Conservation (phyloP, 805 yeast species). For the Yamadazyma laniorum region DNA sequence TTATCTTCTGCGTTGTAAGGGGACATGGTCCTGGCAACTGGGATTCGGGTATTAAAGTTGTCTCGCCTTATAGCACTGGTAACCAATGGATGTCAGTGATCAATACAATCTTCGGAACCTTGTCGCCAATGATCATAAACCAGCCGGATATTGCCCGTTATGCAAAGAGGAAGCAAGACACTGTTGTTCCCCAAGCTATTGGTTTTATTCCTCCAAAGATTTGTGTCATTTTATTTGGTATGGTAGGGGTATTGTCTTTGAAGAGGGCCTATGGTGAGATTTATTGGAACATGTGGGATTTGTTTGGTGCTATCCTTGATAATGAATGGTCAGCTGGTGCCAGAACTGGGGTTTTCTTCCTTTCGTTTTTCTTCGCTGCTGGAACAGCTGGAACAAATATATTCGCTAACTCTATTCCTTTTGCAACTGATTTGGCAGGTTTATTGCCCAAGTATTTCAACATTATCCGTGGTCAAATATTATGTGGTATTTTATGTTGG, state of each 20-base stretch:
- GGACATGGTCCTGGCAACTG: slow-evolving; percentile 15
- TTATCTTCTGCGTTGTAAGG: slow-evolving; percentile 12
- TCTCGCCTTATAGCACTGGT: slow-evolving; percentile 7
- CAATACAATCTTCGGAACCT: slow-evolving; percentile 14
- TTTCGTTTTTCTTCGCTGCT: slow-evolving; percentile 13
- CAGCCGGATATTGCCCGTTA: slow-evolving; percentile 16
- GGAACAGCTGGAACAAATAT: slow-evolving; percentile 29
- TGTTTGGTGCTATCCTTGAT: slow-evolving; percentile 22
- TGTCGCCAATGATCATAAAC: slow-evolving; percentile 17
- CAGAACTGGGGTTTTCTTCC: slow-evolving; percentile 21
- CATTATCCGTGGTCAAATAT: slow-evolving; percentile 18
- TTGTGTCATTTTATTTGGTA: slow-evolving; percentile 13
- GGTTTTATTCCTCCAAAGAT: slow-evolving; percentile 16
- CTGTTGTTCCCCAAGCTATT: slow-evolving; percentile 13
- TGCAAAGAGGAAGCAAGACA: slow-evolving; percentile 14
- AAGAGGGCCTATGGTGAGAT: slow-evolving; percentile 17
- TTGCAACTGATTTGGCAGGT: slow-evolving; percentile 24
- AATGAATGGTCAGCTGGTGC: slow-evolving; percentile 25
- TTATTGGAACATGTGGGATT: slow-evolving; percentile 29
- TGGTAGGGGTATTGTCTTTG: slow-evolving; percentile 12
- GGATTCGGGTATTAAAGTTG: slow-evolving; percentile 9
- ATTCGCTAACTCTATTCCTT: slow-evolving; percentile 23
- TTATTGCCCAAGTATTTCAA: slow-evolving; percentile 25
- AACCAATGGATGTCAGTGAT: slow-evolving; percentile 13
- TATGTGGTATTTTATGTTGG: slow-evolving; percentile 14